Evolutionary conservation across 2,329 filamentous ascomycete species (phyloP).

Genomic region (Shiraia sp.): DNA sequence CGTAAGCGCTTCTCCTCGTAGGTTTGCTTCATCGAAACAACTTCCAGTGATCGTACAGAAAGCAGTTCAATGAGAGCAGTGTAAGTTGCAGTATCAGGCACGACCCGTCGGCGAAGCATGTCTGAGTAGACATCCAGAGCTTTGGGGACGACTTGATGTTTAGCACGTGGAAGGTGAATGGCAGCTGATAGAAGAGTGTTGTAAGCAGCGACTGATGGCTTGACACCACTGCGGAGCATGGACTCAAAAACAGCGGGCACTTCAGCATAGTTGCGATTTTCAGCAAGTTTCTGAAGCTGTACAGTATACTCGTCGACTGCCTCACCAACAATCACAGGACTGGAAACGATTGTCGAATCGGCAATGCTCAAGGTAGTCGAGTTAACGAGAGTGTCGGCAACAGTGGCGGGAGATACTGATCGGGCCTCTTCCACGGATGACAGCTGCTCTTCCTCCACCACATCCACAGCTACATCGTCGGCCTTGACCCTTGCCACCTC

Average conservation of each 20-base stretch:
- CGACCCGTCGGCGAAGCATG: constrained; percentile 85
- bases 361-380: constrained; percentile 32
- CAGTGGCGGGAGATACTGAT: constrained; percentile 37
- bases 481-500: constrained; percentile 69
- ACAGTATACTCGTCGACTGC: constrained; percentile 73
- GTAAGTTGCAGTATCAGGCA: constrained; percentile 83
- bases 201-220: constrained; percentile 84
- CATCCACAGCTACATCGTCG: constrained; percentile 46
- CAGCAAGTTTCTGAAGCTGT: constrained; percentile 74
- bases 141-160: constrained; percentile 84
- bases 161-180: constrained; percentile 77
- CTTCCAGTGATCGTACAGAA: constrained; percentile 78
- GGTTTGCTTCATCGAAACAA: constrained; percentile 69
- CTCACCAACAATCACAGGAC: constrained; percentile 53
- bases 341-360: constrained; percentile 60
- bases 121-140: constrained; percentile 94
- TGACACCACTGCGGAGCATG: constrained; percentile 80
- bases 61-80: constrained; percentile 83
- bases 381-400: constrained; percentile 32
- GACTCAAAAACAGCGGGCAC: constrained; percentile 90
- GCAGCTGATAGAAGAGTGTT: constrained; percentile 86
- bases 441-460: constrained; percentile 39
- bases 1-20: constrained; percentile 82
- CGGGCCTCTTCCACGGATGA: constrained; percentile 32
- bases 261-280: constrained; percentile 75